Evolutionary conservation across 495 filamentous ascomycete species (phyloP).

Genomic region (Astrocystis sublimbata): DNA sequence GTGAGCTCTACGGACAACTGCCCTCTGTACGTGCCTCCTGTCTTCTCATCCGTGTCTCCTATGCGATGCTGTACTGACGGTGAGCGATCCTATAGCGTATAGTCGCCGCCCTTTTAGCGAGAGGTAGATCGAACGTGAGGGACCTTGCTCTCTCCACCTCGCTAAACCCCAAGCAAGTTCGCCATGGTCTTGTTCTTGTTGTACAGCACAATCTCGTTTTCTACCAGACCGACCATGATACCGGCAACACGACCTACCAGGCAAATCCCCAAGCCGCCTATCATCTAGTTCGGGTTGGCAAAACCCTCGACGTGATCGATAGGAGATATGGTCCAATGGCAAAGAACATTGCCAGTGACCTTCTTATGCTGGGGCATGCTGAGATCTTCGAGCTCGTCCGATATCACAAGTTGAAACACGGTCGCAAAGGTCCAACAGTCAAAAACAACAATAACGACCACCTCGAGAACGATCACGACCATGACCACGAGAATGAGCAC

Average conservation of each 20-base stretch:
- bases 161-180: constrained; percentile 67
- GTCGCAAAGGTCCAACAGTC: constrained; percentile 31
- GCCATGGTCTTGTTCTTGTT: constrained; percentile 77
- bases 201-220: constrained; percentile 85
- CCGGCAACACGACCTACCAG: constrained; percentile 72
- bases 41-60: neutral
- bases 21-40: constrained; percentile 71
- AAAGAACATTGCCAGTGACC: constrained; percentile 67
- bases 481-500: constrained; percentile 6
- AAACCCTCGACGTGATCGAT: constrained; percentile 75
- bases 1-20: constrained; percentile 85
- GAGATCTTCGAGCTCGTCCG: constrained; percentile 67
- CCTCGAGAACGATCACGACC: constrained; percentile 26
- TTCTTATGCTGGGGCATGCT: constrained; percentile 76
- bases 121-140: constrained; percentile 73
- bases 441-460: too few species aligned
- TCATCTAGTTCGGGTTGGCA: constrained; percentile 73
- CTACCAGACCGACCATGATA: constrained; percentile 65
- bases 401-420: constrained; percentile 38
- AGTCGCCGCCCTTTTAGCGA: constrained; percentile 72
- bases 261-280: constrained; percentile 75
- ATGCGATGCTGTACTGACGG: constrained; percentile 18
- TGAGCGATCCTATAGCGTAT: constrained; percentile 57
- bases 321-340: constrained; percentile 68
- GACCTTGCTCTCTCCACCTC: constrained; percentile 65